A percentile compares a stretch with the other conserved stretches of the same genome.
Conservation (phyloP, 1,139 yeast genomes). For the Ogataea hybrid region DNA sequence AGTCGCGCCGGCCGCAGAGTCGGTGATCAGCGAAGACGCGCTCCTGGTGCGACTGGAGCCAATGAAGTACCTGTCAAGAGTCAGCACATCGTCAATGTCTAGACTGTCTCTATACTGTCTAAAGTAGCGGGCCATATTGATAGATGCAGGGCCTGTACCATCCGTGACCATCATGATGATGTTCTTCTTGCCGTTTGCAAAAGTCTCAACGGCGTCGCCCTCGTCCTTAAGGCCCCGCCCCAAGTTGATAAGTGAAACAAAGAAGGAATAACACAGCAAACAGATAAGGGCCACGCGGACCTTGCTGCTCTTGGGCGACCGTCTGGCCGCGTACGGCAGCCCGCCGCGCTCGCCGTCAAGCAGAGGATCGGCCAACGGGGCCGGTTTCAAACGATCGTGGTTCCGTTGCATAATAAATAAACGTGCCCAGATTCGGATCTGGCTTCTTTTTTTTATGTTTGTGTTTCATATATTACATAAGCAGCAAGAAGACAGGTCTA, state of each 20-base stretch:
- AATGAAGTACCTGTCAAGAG: slow-evolving; percentile 62
- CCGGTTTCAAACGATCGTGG: neutral
- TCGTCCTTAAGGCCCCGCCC: slow-evolving; percentile 1
- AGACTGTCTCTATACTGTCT: slow-evolving; percentile 56
- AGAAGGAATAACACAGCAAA: slow-evolving; percentile 7
- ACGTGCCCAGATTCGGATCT: slow-evolving; percentile 1
- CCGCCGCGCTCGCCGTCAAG: slow-evolving; percentile 1
- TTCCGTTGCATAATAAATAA: slow-evolving; percentile 1
- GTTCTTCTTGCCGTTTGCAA: slow-evolving; percentile 43
- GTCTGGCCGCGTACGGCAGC: neutral
- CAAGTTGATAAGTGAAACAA: slow-evolving; percentile 7
- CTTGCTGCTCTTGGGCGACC: slow-evolving; percentile 6
- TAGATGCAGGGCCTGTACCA: slow-evolving; percentile 88
- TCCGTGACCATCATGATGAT: slow-evolving; percentile 86
- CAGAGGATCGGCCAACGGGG: neutral
- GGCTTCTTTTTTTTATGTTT: neutral
- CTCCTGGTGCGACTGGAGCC: slow-evolving; percentile 83
- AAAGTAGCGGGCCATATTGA: slow-evolving; percentile 71
- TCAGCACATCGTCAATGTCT: slow-evolving; percentile 49
- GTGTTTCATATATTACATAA: neutral
- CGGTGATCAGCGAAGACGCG: slow-evolving; percentile 69
- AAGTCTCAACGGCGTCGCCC: neutral
- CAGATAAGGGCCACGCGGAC: slow-evolving; percentile 5
- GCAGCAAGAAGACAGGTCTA: neutral
- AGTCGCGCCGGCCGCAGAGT: slow-evolving; percentile 94